A percentile compares a stretch with the other conserved stretches of the same genome.
Conservation (phyloP, 495 filamentous ascomycete species). For the Podospora pseudocomata region DNA sequence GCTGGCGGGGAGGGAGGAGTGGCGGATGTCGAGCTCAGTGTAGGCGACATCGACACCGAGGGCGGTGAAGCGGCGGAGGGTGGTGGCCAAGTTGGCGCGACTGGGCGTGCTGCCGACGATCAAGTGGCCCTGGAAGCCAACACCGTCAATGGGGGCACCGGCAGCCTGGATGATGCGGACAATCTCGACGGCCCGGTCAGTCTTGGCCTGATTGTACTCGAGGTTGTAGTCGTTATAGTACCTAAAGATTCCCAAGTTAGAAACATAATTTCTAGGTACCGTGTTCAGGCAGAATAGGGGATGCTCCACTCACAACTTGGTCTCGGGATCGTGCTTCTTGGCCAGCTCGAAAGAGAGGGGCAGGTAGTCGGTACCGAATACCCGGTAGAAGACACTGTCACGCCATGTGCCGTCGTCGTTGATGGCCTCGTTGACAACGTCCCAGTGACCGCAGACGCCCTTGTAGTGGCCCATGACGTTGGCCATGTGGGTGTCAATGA, state of each 20-base stretch:
- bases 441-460: conserved; percentile 48
- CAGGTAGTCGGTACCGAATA: conserved; percentile 47
- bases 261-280: background rate
- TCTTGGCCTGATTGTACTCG: conserved; percentile 53
- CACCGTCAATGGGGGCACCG: conserved; percentile 56
- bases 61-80: conserved; percentile 43
- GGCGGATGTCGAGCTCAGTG: conserved; percentile 61
- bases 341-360: conserved; percentile 48
- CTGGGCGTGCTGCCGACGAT: conserved; percentile 49
- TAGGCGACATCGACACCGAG: conserved; percentile 56
- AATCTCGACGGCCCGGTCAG: conserved; percentile 41
- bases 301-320: conserved; percentile 24
- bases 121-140: conserved; percentile 59
- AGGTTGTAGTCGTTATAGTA: conserved; percentile 74
- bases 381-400: conserved; percentile 36
- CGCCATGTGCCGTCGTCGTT: conserved; percentile 43
- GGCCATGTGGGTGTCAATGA: conserved; percentile 47
- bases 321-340: conserved; percentile 32
- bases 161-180: conserved; percentile 46
- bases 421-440: conserved; percentile 55
- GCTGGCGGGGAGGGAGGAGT: conserved; percentile 38
- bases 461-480: conserved; percentile 54
- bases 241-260: background rate
- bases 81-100: conserved; percentile 34
- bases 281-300: background rate